Evolutionary conservation across 768 basidiomycete genomes (phyloP), one percentile per base, ranked within the genome.

Genomic region (Strobilomyces dryophilus): DNA sequence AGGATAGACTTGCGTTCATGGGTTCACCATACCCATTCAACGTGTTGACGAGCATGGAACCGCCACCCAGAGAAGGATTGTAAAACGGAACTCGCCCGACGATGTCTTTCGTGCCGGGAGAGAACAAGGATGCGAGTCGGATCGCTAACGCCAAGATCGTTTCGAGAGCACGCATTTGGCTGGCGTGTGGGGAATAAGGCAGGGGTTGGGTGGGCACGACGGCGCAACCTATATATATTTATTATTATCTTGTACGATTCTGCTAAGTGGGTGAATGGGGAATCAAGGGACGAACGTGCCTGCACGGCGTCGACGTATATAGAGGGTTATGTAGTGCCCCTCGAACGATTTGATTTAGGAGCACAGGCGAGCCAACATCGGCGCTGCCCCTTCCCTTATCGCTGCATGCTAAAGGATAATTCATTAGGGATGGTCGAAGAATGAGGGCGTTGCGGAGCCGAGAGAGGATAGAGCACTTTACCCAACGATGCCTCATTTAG

Each of bases 41-140:
- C 15, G 77, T 67, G 29, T 73, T 57, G 42, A 68, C 64, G 35
- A 79, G 71, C 73, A 73, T 70, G 3, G 79, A 78, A 4, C 78
- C 78, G 1, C 76, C 79, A 2, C 52, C 57, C 0, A 15, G 7
- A 5, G 56, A 53, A 1, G 78, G 78, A 31, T 71, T 44, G 32
- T 71, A 67, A 56, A 67, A 80, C 8, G 63, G 66, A 8, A 67
- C 63, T 2, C 39, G 45, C 12, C 32, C 50, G 3, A 12, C 2
- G 1, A 18, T 26, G 21, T 51, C 45, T 31, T 35, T 18, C 2
- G 9, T 8, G 8, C 32, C 18, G 5, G 39, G 5, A 1, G 36
- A 10, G 10, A 60, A 4, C 10, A 62, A 53, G 29, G 39, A 59
- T 2, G 15, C 35, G 21, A 64, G 14, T 8, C 12, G 31, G 27